Evolutionary conservation across 2,329 filamentous ascomycete genomes (phyloP).

Genomic region (Ilyonectria destructans): DNA sequence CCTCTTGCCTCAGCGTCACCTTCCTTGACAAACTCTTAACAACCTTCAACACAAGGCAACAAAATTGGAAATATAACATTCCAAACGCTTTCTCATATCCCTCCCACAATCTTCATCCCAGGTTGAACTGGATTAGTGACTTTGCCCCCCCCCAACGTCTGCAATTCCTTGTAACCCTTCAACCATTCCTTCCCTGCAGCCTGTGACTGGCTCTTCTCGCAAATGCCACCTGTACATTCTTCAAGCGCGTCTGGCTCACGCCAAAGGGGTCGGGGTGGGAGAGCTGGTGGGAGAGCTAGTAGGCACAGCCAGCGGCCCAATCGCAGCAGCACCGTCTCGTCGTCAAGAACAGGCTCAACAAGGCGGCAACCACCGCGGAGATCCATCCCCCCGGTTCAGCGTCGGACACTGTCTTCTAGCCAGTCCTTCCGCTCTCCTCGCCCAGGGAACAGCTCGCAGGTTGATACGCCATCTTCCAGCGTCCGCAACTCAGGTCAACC

Average conservation of each 20-base stretch:
- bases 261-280: slow-evolving; percentile 30
- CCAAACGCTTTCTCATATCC: background rate
- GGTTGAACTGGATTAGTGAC: background rate
- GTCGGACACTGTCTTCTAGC: background rate
- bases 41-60: background rate
- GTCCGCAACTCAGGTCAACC: background rate
- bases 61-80: background rate
- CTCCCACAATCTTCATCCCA: background rate
- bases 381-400: background rate
- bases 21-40: background rate
- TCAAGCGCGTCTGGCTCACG: slow-evolving; percentile 29
- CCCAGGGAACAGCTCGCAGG: background rate
- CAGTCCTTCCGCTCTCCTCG: slow-evolving; percentile 1
- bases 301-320: slow-evolving; percentile 12
- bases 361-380: slow-evolving; percentile 11
- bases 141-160: background rate
- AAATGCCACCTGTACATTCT: slow-evolving; percentile 36
- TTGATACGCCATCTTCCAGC: slow-evolving; percentile 7
- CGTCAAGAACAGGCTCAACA: slow-evolving; percentile 26
- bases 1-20: background rate
- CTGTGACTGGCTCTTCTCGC: background rate
- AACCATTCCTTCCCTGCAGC: background rate
- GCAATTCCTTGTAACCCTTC: background rate
- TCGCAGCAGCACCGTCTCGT: slow-evolving; percentile 22
- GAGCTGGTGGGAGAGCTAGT: slow-evolving; percentile 10